Base-by-base conservation (phyloP, 257 asterid genomes). In the Prunella vulgaris region DNA sequence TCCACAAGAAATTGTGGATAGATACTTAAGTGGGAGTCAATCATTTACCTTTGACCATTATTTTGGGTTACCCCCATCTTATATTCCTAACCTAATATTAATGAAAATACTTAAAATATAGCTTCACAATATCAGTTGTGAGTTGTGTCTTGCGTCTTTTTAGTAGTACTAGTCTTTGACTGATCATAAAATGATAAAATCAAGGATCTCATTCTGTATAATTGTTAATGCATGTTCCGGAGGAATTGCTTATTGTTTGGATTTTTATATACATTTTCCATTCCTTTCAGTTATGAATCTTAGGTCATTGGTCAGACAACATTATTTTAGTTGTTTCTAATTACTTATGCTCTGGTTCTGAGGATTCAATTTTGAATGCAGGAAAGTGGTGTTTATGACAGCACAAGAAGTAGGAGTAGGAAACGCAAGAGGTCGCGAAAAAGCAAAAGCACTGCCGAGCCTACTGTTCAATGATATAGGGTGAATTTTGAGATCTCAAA, bases 391-490 rank as follows among this genome's bases (percentile, higher is more conserved):
- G 76, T 7, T 0, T 76, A 65, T 67, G 58, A 64, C 60, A 40
- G 60, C 60, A 32, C 71, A 15, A 58, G 76, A 52, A 71, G 5
- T 60, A 76, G 77, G 64, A 78, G 78, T 56, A 75, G 80, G 78
- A 82, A 82, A 56, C 80, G 87, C 12, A 82, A 69, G 79, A 79
- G 87, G 42, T 53, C 78, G 1, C 66, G 72, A 74, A 84, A 79
- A 82, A 67, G 66, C 78, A 78, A 78, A 67, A 70, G 35, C 66
- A 66, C 81, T 13, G 32, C 64, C 0, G 81, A 74, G 51, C 53
- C 66, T 6, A 70, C 10, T 37, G 80, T n/a, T 30, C 40, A 60
- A 48, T 51, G 59, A 35, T 60, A 60, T 40, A 6, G 33, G 64
- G 25, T 59, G 73, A 21, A n/a, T 54, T 73, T 38, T 20, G 42